Conservation (phyloP, 2,329 filamentous ascomycete species). For the Fusarium denticulatum region DNA sequence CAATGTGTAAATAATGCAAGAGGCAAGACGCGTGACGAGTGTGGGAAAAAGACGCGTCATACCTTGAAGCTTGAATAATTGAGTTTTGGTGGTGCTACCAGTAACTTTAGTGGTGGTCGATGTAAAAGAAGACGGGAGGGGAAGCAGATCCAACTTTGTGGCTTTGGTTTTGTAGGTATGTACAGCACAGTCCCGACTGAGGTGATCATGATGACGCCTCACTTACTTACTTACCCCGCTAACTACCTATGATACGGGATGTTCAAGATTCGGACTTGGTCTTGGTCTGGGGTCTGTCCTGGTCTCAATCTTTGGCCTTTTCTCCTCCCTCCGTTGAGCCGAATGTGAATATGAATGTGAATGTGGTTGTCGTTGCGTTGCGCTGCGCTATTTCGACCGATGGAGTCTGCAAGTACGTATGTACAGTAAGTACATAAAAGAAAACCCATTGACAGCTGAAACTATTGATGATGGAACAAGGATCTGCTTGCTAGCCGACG, state of each 20-base stretch:
- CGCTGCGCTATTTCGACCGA: not conserved
- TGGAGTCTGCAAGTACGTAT: not conserved
- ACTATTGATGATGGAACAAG: not conserved
- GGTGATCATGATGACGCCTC: slow-evolving; percentile 19
- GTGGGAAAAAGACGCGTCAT: slow-evolving; percentile 17
- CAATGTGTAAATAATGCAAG: slow-evolving; percentile 32
- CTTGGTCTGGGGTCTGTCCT: not conserved
- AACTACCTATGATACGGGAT: slow-evolving; percentile 5
- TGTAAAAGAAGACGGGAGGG: not conserved
- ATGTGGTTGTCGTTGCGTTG: not conserved
- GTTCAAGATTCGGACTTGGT: slow-evolving; percentile 6
- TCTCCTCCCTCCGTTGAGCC: slow-evolving; percentile 9
- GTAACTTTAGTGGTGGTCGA: not conserved
- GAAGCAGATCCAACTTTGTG: not conserved
- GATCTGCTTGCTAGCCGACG: not conserved
- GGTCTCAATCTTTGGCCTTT: not conserved
- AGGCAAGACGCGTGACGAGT: slow-evolving; percentile 14
- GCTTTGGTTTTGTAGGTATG: not conserved
- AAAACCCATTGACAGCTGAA: slow-evolving; percentile 26
- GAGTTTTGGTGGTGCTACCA: slow-evolving; percentile 3
- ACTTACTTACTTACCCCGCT: slow-evolving; percentile 5
- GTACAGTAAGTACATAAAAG: not conserved
- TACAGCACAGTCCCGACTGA: not conserved
- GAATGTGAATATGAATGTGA: not conserved
- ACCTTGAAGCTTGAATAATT: slow-evolving; percentile 1